These are phyloP conservation scores for Pseudonectria foliicola DNA, from an alignment of 2,329 filamentous ascomycete genomes.

Conservation along the genomic window DNA sequence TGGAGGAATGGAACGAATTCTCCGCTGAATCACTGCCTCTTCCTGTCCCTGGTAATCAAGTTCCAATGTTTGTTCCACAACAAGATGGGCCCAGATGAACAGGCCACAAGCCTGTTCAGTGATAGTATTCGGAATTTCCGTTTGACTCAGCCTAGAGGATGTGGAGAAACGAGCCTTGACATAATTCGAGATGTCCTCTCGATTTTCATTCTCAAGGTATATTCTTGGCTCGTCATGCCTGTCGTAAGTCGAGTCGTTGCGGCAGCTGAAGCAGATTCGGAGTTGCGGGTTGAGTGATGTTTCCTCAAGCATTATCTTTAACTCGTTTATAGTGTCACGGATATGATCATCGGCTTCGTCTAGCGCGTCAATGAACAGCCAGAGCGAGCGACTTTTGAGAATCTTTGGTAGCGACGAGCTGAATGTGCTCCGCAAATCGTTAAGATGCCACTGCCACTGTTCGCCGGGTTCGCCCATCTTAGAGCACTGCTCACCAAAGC, in stretches of 20 bases:
- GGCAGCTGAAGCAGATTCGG: conserved; percentile 26
- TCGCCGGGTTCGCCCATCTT: conserved; percentile 7
- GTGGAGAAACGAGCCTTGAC: conserved; percentile 17
- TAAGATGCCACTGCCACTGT: conserved; percentile 21
- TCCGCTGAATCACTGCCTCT: conserved; percentile 11
- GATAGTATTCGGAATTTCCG: conserved; percentile 13
- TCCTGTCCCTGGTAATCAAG: conserved; percentile 8
- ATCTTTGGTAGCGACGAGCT: conserved; percentile 13
- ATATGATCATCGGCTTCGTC: conserved; percentile 26
- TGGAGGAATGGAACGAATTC: conserved; percentile 14
- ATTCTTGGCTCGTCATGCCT: conserved; percentile 17
- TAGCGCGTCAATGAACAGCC: conserved; percentile 28
- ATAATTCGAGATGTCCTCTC: conserved; percentile 22
- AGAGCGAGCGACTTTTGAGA: conserved; percentile 12
- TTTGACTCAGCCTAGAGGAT: background rate
- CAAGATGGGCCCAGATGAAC: conserved; percentile 31
- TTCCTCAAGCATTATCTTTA: conserved; percentile 14
- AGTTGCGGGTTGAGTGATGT: conserved; percentile 8
- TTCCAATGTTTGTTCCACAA: conserved; percentile 12
- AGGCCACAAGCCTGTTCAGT: conserved; percentile 22
- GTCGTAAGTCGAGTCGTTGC: conserved; percentile 23
- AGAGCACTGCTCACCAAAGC: conserved; percentile 7
- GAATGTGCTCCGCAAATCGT: conserved; percentile 16
- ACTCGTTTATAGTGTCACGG: conserved; percentile 6
- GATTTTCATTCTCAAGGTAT: conserved; percentile 24